Conservation (phyloP, 805 yeast species). For the Alloascoidea hylecoeti region DNA sequence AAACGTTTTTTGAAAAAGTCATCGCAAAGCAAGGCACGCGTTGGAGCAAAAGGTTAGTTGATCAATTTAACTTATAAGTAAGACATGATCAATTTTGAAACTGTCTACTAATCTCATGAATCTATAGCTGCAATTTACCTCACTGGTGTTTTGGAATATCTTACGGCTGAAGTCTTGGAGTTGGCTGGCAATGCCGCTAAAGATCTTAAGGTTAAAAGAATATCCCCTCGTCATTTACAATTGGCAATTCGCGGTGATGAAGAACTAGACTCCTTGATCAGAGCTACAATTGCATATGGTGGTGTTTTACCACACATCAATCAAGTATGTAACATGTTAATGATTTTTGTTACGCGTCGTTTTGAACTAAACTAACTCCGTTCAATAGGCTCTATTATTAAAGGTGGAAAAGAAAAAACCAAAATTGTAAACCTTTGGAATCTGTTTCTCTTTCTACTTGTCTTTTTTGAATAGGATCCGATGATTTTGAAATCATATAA, state of each 20-base stretch:
- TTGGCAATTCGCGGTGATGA: conserved; percentile 97
- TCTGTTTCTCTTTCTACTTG: no score
- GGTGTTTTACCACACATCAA: conserved; percentile 95
- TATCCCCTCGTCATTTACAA: conserved; percentile 94
- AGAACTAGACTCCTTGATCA: conserved; percentile 85
- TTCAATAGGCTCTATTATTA: not conserved
- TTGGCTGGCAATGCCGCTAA: conserved; percentile 98
- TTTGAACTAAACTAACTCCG: not conserved
- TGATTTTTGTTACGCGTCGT: not conserved
- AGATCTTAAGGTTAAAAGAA: conserved; percentile 90
- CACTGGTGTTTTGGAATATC: conserved; percentile 90
- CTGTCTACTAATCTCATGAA: not conserved
- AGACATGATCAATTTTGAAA: not conserved
- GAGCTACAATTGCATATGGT: conserved; percentile 95
- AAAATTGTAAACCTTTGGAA: not conserved
- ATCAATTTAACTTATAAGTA: conserved; percentile 2
- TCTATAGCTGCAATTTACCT: conserved; percentile 72
- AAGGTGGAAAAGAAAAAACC: conserved; percentile 1
- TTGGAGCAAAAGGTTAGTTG: conserved; percentile 50
- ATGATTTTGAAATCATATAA: no score
- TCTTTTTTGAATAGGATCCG: no score
- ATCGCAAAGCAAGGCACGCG: conserved; percentile 75
- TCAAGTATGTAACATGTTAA: conserved; percentile 26
- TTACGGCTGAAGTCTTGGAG: conserved; percentile 94
- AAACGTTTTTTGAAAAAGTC: conserved; percentile 89